These are phyloP conservation scores for Stromatinia cepivora DNA, from an alignment of 2,329 filamentous ascomycete genomes.

Conservation along the genomic window DNA sequence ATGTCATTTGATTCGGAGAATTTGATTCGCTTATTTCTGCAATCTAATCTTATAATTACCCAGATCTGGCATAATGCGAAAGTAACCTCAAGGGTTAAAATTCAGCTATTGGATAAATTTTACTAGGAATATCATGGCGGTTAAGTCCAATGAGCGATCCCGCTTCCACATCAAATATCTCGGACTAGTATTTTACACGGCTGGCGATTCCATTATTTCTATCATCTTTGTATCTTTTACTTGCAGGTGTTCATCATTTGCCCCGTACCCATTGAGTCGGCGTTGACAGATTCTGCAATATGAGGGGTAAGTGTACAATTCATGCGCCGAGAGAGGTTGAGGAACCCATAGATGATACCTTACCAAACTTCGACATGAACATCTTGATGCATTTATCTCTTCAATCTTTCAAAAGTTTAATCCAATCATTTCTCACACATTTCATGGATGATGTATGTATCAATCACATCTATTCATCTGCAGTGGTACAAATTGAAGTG, in stretches of 20 bases:
- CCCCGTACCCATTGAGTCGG: not conserved
- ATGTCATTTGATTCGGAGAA: not conserved
- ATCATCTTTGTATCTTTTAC: not conserved
- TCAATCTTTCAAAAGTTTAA: not conserved
- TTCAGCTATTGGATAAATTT: not conserved
- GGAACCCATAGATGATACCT: not conserved
- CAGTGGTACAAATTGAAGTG: not conserved
- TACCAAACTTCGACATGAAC: conserved; percentile 2
- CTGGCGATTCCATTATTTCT: not conserved
- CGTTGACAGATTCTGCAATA: not conserved
- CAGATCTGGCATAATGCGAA: not conserved
- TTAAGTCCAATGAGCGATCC: not conserved
- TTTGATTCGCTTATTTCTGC: not conserved
- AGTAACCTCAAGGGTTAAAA: not conserved
- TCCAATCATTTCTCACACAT: conserved; percentile 12
- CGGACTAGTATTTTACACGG: not conserved
- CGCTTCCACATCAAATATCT: not conserved
- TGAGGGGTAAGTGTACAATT: not conserved
- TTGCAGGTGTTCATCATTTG: not conserved
- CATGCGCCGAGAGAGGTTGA: conserved; percentile 3
- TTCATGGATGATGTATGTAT: not conserved
- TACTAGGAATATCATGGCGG: not conserved
- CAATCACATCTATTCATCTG: not conserved
- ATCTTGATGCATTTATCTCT: not conserved
- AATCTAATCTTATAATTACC: conserved; percentile 13